A percentile compares a stretch with the other conserved stretches of the same genome.
phyloP scores from a whole-genome alignment of 768 basidiomycete genomes.

The Leccinum uliginosum region DNA sequence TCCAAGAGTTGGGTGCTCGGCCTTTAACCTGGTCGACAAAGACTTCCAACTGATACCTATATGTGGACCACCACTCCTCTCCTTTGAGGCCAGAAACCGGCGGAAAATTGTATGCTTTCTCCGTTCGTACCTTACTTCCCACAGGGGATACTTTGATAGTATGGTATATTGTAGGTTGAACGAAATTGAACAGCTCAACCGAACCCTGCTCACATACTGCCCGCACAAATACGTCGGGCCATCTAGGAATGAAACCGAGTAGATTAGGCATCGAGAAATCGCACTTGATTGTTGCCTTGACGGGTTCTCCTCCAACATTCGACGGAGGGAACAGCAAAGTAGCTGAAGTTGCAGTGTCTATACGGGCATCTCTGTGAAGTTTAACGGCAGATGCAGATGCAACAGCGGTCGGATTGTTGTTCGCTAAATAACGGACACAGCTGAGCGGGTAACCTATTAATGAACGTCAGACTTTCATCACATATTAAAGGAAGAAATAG shows the following conservation, averaged over 20 bases:
- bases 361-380: conserved; percentile 27
- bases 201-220: conserved; percentile 44
- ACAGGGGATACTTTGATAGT: conserved; percentile 40
- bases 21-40: conserved; percentile 59
- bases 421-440: conserved; percentile 44
- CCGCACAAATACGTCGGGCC: conserved; percentile 33
- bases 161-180: conserved; percentile 46
- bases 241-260: conserved; percentile 36
- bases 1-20: conserved; percentile 50
- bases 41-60: conserved; percentile 55
- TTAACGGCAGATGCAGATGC: conserved; percentile 32
- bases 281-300: conserved; percentile 35
- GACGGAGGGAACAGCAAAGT: conserved; percentile 33
- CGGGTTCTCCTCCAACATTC: conserved; percentile 21
- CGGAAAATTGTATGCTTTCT: conserved; percentile 42
- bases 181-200: conserved; percentile 39
- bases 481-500: neutral
- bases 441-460: conserved; percentile 45
- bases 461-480: conserved; percentile 3
- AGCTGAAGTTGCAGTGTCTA: conserved; percentile 41
- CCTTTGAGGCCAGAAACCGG: conserved; percentile 35
- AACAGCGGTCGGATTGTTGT: conserved; percentile 40
- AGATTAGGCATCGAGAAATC: conserved; percentile 30
- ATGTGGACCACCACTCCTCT: conserved; percentile 56
- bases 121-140: conserved; percentile 31